Evolutionary conservation across 441 rosid genomes (phyloP).

Genomic region (Eutrema salsugineum): DNA sequence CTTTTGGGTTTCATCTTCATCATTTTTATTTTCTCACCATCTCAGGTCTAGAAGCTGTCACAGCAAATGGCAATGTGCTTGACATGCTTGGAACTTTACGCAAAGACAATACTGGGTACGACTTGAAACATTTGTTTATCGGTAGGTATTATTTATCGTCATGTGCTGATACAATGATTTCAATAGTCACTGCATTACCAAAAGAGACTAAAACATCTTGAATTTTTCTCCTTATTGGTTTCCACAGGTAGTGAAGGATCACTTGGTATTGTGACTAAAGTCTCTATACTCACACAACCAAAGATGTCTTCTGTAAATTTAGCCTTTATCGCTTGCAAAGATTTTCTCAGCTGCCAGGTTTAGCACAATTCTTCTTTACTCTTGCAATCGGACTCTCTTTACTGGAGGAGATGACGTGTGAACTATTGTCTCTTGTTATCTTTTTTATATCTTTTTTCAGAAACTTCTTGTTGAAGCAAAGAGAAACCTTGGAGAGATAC

Average conservation of each 20-base stretch:
- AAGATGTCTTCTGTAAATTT: constrained; percentile 77
- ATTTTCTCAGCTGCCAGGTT: constrained; percentile 92
- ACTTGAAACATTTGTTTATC: constrained; percentile 91
- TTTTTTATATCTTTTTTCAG: constrained; percentile 41
- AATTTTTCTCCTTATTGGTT: not conserved
- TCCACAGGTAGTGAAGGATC: constrained; percentile 91
- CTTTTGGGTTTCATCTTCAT: not conserved
- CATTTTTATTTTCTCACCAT: not conserved
- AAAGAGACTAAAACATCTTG: not conserved
- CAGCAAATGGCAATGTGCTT: constrained; percentile 82
- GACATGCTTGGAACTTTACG: constrained; percentile 93
- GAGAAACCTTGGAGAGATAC: constrained; percentile 86
- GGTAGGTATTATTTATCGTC: constrained; percentile 39
- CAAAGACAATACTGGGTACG: constrained; percentile 94
- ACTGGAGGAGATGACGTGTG: not conserved
- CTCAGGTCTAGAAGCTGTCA: constrained; percentile 87
- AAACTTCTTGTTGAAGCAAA: constrained; percentile 85
- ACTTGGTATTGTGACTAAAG: constrained; percentile 90
- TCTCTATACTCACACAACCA: constrained; percentile 83
- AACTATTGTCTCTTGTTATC: not conserved
- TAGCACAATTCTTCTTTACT: not conserved
- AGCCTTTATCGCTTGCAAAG: constrained; percentile 87
- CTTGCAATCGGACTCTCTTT: constrained; percentile 1
- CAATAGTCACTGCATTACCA: not conserved
- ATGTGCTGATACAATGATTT: not conserved